Evolutionary conservation across 129 eudicot genomes (phyloP).

Genomic region (Arctium minus): DNA sequence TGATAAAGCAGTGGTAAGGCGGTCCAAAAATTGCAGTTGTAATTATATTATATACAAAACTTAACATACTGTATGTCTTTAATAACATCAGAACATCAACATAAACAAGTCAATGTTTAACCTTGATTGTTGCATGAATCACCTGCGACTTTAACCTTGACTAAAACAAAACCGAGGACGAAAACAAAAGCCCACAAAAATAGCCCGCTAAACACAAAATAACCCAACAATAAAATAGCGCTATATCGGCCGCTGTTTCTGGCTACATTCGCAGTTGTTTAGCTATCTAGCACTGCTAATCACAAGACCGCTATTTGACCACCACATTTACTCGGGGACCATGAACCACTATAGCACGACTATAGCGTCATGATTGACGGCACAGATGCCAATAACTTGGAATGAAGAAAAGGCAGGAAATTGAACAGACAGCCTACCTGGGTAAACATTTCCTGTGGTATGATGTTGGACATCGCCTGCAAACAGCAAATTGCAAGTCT

Average conservation of each 20-base stretch:
- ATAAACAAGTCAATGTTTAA: background rate
- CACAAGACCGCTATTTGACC: background rate
- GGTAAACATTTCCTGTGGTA: slow-evolving; percentile 89
- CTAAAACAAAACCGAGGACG: background rate
- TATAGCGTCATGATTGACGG: background rate
- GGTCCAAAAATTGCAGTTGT: background rate
- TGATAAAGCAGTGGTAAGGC: background rate
- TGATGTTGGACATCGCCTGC: slow-evolving; percentile 90
- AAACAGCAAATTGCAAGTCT: slow-evolving; percentile 75
- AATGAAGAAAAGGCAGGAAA: background rate
- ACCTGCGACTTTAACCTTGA: background rate
- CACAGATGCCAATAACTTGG: background rate
- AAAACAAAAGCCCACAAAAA: no score
- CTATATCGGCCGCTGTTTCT: background rate
- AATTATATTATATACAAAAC: background rate
- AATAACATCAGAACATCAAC: background rate
- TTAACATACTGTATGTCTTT: background rate
- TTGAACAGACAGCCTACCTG: slow-evolving; percentile 33
- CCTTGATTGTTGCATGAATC: background rate
- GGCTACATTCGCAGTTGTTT: background rate
- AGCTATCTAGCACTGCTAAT: background rate
- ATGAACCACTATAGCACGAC: background rate
- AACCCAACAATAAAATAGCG: background rate
- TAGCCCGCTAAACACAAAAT: background rate
- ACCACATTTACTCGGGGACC: background rate